Percentiles rank a stretch among this genome's conserved stretches.
phyloP scores from a whole-genome alignment of 163 green algal species.

The Prototheca cutis region DNA sequence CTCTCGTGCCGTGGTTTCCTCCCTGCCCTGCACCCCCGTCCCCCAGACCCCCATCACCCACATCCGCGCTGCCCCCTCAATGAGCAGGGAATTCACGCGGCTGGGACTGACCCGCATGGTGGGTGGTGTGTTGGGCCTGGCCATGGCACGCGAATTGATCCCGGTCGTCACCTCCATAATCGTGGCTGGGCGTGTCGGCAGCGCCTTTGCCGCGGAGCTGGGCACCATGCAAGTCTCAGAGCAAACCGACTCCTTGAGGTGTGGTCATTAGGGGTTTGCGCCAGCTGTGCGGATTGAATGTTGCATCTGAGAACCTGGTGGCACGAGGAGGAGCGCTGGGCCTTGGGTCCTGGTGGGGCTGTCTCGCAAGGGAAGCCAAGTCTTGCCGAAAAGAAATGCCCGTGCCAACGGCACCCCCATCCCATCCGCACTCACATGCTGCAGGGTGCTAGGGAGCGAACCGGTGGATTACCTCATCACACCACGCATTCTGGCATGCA shows the following conservation, averaged over 20 bases:
- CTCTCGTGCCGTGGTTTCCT: neutral
- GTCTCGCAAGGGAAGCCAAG: too few species aligned
- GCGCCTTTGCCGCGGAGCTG: slow-evolving; percentile 93
- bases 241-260: slow-evolving; percentile 90
- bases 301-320: too few species aligned
- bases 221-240: slow-evolving; percentile 99
- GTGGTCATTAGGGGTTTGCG: too few species aligned
- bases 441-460: slow-evolving; percentile 27
- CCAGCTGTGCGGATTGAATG: too few species aligned
- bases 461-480: slow-evolving; percentile 90
- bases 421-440: too few species aligned
- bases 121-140: slow-evolving; percentile 89
- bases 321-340: too few species aligned
- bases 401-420: too few species aligned
- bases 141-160: slow-evolving; percentile 88
- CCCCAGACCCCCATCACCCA: too few species aligned
- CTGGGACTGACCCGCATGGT: slow-evolving; percentile 92
- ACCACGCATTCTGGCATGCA: slow-evolving; percentile 84
- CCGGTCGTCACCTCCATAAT: slow-evolving; percentile 98
- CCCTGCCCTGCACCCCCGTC: neutral
- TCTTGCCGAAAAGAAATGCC: too few species aligned
- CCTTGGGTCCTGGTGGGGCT: too few species aligned
- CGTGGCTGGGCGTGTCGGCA: slow-evolving; percentile 82
- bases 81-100: slow-evolving; percentile 89
- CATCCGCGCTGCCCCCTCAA: neutral